Conservation (phyloP, 2,329 filamentous ascomycete genomes). For the Alternaria tenuissima region DNA sequence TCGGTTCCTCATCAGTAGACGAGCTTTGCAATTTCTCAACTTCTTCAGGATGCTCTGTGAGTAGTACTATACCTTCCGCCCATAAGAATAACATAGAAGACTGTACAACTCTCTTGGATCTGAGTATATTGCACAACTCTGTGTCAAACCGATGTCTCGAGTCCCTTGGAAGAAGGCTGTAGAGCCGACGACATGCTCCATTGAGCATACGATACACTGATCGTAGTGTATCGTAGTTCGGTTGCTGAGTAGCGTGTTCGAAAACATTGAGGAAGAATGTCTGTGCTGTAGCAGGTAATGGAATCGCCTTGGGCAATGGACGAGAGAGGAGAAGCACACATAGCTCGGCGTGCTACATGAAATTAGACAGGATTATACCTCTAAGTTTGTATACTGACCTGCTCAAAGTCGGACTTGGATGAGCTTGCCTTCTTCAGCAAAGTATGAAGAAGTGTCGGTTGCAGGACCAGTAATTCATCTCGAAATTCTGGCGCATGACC, state of each 20-base stretch:
- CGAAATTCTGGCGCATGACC: constrained; percentile 44
- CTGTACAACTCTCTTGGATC: constrained; percentile 29
- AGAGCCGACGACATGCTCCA: constrained; percentile 46
- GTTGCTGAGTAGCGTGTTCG: constrained; percentile 35
- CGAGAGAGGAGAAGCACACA: constrained; percentile 46
- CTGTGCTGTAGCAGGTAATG: constrained; percentile 45
- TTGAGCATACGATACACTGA: constrained; percentile 46
- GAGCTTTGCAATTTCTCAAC: not conserved
- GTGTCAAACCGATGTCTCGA: constrained; percentile 36
- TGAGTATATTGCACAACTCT: constrained; percentile 39
- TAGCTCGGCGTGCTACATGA: constrained; percentile 34
- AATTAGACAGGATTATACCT: constrained; percentile 6
- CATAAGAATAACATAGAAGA: constrained; percentile 43
- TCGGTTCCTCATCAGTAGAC: constrained; percentile 9
- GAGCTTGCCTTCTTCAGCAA: constrained; percentile 45
- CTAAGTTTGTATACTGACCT: constrained; percentile 31
- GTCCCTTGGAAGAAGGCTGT: constrained; percentile 33
- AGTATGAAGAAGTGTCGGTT: constrained; percentile 43
- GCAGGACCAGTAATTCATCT: constrained; percentile 38
- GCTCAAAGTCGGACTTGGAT: constrained; percentile 39
- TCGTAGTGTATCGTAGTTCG: constrained; percentile 34
- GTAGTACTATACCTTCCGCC: constrained; percentile 44
- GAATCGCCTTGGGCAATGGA: constrained; percentile 39
- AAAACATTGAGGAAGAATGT: constrained; percentile 46
- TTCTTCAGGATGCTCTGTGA: constrained; percentile 34